Evolutionary conservation across 805 yeast species (phyloP).

Genomic region (Lipomyces yamanashiensis): DNA sequence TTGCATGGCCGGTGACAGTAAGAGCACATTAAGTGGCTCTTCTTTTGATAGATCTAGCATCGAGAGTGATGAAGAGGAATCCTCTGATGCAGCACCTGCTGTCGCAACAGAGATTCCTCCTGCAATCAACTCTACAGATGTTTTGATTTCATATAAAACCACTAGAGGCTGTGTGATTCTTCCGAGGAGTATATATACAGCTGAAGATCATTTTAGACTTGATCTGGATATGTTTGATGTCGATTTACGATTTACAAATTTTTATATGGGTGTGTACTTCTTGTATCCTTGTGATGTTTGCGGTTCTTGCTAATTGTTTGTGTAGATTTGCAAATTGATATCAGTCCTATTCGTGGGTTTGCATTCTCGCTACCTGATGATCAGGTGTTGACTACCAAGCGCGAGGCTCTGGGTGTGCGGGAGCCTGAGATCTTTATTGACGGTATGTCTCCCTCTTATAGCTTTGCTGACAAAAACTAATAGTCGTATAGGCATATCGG

Average conservation of each 20-base stretch:
- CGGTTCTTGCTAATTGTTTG: constrained; percentile 11
- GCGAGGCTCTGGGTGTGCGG: constrained; percentile 11
- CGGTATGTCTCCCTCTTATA: constrained; percentile 43
- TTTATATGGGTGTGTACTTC: constrained; percentile 70
- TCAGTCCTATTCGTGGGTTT: constrained; percentile 55
- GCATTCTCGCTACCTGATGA: constrained; percentile 44
- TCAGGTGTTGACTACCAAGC: constrained; percentile 40
- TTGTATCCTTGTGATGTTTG: background rate
- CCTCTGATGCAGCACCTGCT: background rate
- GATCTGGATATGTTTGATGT: constrained; percentile 68
- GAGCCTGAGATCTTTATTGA: constrained; percentile 58
- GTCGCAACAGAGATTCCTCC: background rate
- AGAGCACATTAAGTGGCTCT: background rate
- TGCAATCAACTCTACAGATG: constrained; percentile 50
- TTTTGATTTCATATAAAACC: constrained; percentile 71
- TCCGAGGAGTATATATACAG: constrained; percentile 74
- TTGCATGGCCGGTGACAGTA: background rate
- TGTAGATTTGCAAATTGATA: constrained; percentile 67
- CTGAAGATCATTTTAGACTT: constrained; percentile 63
- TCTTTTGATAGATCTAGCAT: background rate
- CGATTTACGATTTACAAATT: constrained; percentile 85
- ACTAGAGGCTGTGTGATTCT: constrained; percentile 70
- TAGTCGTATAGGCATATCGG: constrained; percentile 44
- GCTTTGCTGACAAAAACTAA: background rate
- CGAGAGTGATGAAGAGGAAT: background rate